Evolutionary conservation across 208 protist genomes (phyloP), one percentile per base, ranked within the genome.

Genomic region (Acanthamoeba triangularis): DNA sequence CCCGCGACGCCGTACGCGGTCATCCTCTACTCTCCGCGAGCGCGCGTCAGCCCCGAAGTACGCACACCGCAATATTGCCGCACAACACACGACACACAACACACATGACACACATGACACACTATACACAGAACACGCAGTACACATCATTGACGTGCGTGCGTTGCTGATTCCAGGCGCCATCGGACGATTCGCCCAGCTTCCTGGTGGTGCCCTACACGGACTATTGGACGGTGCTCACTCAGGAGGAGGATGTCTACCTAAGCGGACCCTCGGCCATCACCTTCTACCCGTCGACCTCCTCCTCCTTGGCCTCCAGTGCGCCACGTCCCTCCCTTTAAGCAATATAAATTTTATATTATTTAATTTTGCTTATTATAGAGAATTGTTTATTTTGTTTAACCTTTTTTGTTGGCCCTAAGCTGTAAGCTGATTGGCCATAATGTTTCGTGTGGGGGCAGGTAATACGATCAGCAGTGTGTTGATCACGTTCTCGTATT

Each of bases 11-110:
- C 72, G 2, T 80, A 44, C 25, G 72, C 37, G n/a, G 72, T 80
- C 72, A 80, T 80, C 72, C 72, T 80, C 41, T 80, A 80, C 72
- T 80, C 72, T 35, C 35, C 72, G 25, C 16, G 6, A n/a, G 72
- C 37, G 3, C 72, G 72, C 18, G 72, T 80, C 72, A 44, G n/a
- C 8, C 72, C 23, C 37, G 72, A 80, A 28, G 67, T 76, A 76
- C 13, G n/a, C 16, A 28, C 30, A 3, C 14, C 67, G 30, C 33
- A 14, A 25, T 76, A 20, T n/a, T n/a, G n/a, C n/a, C n/a, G 30
- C 67, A 6, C 25, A 16, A 30, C 28, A 25, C 18, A 41, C 14
- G 13, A 76, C 16, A 16, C 67, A 41, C 67, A 1, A 59, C 54
- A 13, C 52, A 59, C 18, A n/a, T n/a, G n/a, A n/a, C n/a, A 30